A percentile compares a stretch with the other conserved stretches of the same genome.
Conservation (phyloP, 805 yeast genomes). For the Kuraishia hungarica region DNA sequence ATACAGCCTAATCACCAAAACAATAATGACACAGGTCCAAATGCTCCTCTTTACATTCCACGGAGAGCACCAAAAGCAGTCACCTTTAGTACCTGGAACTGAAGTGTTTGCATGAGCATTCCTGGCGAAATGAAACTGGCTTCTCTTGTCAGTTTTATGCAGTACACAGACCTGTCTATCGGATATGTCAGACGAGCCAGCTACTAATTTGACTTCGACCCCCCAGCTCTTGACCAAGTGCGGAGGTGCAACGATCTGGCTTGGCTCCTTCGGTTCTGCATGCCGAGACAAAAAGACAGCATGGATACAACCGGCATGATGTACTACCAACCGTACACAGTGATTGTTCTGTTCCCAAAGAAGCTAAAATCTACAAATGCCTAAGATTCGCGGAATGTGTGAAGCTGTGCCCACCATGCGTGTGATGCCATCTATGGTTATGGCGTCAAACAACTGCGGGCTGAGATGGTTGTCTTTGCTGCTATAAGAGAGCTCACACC, state of each 20-base stretch:
- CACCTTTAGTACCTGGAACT: constrained; percentile 1
- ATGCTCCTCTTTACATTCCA: constrained; percentile 38
- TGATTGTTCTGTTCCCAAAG: neutral
- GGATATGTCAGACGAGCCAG: too few relatives aligned
- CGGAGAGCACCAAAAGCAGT: constrained; percentile 4
- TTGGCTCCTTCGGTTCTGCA: neutral
- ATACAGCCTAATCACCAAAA: constrained; percentile 54
- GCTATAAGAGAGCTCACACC: too few relatives aligned
- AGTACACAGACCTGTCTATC: too few relatives aligned
- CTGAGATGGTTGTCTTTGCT: neutral
- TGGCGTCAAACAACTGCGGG: neutral
- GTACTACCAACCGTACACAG: neutral
- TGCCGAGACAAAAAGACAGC: neutral
- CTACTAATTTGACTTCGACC: neutral
- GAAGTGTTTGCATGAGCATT: neutral
- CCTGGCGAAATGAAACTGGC: neutral
- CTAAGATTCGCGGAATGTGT: neutral
- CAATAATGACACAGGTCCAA: constrained; percentile 58
- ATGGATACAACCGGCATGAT: neutral
- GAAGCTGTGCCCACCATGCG: neutral
- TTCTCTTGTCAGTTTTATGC: neutral
- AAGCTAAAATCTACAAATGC: neutral
- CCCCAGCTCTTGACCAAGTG: neutral
- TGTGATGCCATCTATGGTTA: neutral
- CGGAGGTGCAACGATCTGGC: neutral